These are phyloP conservation scores for Pulveroboletus sp. DNA, from an alignment of 768 basidiomycete species.

Conservation along the genomic window DNA sequence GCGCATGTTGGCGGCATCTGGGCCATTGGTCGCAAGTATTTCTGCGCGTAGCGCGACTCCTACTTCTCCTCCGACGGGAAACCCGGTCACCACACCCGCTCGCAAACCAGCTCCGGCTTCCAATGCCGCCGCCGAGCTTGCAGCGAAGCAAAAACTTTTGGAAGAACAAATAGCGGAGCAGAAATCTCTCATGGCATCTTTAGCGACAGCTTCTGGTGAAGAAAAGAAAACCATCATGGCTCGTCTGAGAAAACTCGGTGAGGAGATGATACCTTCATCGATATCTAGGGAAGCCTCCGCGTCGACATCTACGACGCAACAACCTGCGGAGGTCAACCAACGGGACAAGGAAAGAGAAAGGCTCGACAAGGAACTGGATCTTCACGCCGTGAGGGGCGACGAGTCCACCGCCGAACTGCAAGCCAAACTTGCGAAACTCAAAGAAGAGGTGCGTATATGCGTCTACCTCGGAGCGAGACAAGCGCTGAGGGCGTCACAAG, in stretches of 20 bases:
- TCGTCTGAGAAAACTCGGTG: slow-evolving; percentile 67
- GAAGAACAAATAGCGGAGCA: slow-evolving; percentile 87
- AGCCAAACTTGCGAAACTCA: slow-evolving; percentile 70
- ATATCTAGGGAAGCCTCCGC: slow-evolving; percentile 29
- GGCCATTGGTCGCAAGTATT: slow-evolving; percentile 68
- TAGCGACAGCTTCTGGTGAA: slow-evolving; percentile 57
- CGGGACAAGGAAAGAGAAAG: slow-evolving; percentile 58
- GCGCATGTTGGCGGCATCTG: slow-evolving; percentile 77
- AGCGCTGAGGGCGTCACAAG: slow-evolving; percentile 33
- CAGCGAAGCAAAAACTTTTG: slow-evolving; percentile 69
- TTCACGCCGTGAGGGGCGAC: slow-evolving; percentile 41
- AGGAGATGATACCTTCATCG: slow-evolving; percentile 62
- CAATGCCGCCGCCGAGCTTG: slow-evolving; percentile 47
- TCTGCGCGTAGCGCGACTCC: slow-evolving; percentile 48
- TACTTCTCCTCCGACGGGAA: slow-evolving; percentile 29
- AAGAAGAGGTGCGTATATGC: slow-evolving; percentile 60
- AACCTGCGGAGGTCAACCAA: slow-evolving; percentile 35
- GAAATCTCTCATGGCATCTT: slow-evolving; percentile 73
- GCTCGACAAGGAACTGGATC: slow-evolving; percentile 82
- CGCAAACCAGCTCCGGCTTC: slow-evolving; percentile 39
- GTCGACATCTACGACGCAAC: slow-evolving; percentile 21
- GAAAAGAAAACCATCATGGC: slow-evolving; percentile 81
- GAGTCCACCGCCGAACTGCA: slow-evolving; percentile 67
- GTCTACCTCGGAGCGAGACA: neutral
- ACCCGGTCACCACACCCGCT: slow-evolving; percentile 23